Base-by-base conservation (phyloP, 805 yeast species). In the Wickerhamiella allomyrinae region DNA sequence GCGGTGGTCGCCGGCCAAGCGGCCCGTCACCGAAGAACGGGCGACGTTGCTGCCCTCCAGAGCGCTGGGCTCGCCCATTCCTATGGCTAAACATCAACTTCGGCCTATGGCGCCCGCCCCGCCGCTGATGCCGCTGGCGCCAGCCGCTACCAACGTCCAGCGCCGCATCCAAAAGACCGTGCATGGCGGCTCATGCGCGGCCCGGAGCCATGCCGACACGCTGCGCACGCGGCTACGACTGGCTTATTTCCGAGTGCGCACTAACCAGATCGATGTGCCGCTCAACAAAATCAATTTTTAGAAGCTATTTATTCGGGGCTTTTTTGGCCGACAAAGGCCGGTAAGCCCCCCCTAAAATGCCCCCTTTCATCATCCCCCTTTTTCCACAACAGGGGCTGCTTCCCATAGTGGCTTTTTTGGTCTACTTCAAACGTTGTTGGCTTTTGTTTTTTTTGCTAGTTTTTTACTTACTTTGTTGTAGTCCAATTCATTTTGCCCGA, bases 161-260 rank as follows among this genome's bases (percentile, higher is more conserved):
- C 9, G 11, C 34, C 20, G 10, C 7, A 15, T 13, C 5, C 10
- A 11, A 27, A 27, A n/a, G 15, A 6, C 13, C 21, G 21, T n/a
- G 9, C 15, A 19, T n/a, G 21, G 10, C 7, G 25, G 25, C 10
- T 23, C 25, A 23, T 8, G 25, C 25, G 10, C 7, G 34, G 34
- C 14, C 13, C 34, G 23, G 29, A 13, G 20, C 21, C 54, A 50
- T 23, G 62, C 62, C 23, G 49, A 48, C 15, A 41, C 51, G 7
- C 55, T 60, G 19, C 50, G 54, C 13, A 43, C 52, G 38, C 49
- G 64, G 4, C 56, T 60, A 5, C 48, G 49, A 17, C 49, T 60
- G 25, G 65, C 65, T 19, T 50, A 57, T 46, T 60, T 55, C 46
- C 61, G 61, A 36, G 60, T 60, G 36, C 43, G 42, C 15, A 57